Base-by-base conservation (phyloP, 2,329 filamentous ascomycete species). In the Trichoderma gracile region DNA sequence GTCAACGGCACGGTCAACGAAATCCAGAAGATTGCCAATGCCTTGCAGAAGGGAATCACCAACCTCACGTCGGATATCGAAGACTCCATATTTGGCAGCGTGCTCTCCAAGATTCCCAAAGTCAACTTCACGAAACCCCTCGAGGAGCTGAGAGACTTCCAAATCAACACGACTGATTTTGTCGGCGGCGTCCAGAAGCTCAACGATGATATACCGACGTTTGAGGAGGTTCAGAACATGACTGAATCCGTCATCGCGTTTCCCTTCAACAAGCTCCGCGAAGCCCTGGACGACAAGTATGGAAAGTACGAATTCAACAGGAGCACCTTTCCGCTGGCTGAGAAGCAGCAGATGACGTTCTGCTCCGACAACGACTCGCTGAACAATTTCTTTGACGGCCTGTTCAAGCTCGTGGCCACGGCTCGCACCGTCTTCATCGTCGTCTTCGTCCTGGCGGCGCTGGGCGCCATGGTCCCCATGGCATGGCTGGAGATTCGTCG, bases 361-460 rank as follows among this genome's bases (percentile, higher is more conserved):
- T 99, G 95, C 80, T 92, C 92, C 47, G 87, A 92, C 73, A 92
- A 95, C 77, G 84, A 91, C 68, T 87, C 85, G 38, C 90, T 99
- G 76, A 87, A 89, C 72, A 82, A 88, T 68, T 98, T 98, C 80
- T 99, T 99, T 76, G 80, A 88, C 64, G 82, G 82, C 14, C 81
- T 98, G 1, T 86, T 86, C 57, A 78, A 85, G 27, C 81, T 92
- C 50, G 85, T 89, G n/a, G 78, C 82, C 61, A 83, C 84, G 21
- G 90, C 91, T 53, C 87, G 87, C 72, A 91, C 88, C 66, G 85
- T 89, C 54, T 93, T 96, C 73, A 84, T 96, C 60, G 87, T 84
- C n/a, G 83, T 93, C 17, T 81, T 98, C 43, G 78, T 89, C 54
- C 75, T 91, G 42, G 80, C 89, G 25, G 93, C 93, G 6, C 75